phyloP scores from a whole-genome alignment of 176 grass and related monocot genomes.

The Carex scoparia region DNA sequence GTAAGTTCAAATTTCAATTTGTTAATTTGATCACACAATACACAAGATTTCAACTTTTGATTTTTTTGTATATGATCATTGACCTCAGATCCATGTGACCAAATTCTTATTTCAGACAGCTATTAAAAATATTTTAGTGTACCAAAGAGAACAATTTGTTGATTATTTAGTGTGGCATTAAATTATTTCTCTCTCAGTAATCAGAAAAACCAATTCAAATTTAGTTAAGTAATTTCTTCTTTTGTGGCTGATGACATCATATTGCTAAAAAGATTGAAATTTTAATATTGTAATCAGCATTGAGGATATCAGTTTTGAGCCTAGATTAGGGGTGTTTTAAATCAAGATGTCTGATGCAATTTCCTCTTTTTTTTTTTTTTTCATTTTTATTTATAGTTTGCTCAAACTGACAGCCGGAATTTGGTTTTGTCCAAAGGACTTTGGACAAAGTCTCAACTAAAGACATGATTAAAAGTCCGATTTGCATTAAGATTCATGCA shows the following conservation, averaged over 20 bases:
- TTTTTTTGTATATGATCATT: conserved; percentile 7
- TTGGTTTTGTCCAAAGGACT: too few species aligned
- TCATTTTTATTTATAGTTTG: too few species aligned
- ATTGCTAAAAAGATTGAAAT: background rate
- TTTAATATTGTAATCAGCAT: background rate
- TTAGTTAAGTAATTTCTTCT: background rate
- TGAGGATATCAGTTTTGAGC: too few species aligned
- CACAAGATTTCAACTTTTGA: conserved; percentile 19
- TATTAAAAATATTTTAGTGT: background rate
- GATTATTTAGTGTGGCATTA: background rate
- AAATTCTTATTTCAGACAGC: conserved; percentile 18
- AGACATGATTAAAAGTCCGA: too few species aligned
- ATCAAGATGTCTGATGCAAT: too few species aligned
- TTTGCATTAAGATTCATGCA: too few species aligned
- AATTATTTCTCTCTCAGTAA: background rate
- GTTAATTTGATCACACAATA: conserved; percentile 14
- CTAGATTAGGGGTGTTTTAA: too few species aligned
- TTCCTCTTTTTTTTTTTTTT: too few species aligned
- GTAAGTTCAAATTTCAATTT: background rate
- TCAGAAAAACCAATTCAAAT: background rate
- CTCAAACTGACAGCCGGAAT: too few species aligned
- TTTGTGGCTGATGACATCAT: background rate
- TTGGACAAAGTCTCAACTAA: too few species aligned
- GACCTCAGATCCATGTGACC: conserved; percentile 22
- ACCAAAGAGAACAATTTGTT: background rate